Evolutionary conservation across 257 asterid species (phyloP).

Genomic region (Capsicum rhomboideum): DNA sequence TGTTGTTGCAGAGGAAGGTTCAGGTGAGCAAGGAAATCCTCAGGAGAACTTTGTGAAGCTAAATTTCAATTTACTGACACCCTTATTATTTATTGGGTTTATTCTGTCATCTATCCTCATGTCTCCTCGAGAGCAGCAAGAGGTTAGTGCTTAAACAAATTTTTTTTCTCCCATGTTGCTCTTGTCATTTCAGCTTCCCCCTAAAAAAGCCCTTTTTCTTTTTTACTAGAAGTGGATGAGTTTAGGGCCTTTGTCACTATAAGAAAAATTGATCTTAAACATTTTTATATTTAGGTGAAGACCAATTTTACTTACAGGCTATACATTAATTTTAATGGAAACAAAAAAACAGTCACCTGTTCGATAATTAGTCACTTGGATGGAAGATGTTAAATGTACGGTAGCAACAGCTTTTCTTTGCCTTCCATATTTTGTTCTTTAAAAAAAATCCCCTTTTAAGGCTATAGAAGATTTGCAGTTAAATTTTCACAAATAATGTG

Average conservation of each 20-base stretch:
- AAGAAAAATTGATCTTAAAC: not conserved
- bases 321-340: not conserved
- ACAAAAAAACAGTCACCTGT: not conserved
- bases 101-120: conserved; percentile 16
- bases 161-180: not conserved
- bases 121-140: conserved; percentile 30
- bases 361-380: not conserved
- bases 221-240: not conserved
- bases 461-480: not conserved
- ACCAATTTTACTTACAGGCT: not conserved
- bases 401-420: not conserved
- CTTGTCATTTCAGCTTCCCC: not conserved
- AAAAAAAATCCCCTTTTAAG: not conserved
- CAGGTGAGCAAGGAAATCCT: conserved; percentile 35
- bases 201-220: not conserved
- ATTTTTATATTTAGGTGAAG: not conserved
- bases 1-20: conserved; percentile 30
- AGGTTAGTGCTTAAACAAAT: conserved; percentile 26
- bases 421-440: not conserved
- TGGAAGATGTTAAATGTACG: not conserved
- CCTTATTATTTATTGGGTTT: conserved; percentile 18
- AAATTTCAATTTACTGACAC: conserved; percentile 9
- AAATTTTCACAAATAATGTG: not conserved
- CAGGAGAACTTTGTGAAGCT: conserved; percentile 17
- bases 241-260: not conserved